Percentiles rank a stretch among this genome's conserved stretches.
phyloP scores from a whole-genome alignment of 2,329 filamentous ascomycete species.

The Ophiocordyceps robertsii region DNA sequence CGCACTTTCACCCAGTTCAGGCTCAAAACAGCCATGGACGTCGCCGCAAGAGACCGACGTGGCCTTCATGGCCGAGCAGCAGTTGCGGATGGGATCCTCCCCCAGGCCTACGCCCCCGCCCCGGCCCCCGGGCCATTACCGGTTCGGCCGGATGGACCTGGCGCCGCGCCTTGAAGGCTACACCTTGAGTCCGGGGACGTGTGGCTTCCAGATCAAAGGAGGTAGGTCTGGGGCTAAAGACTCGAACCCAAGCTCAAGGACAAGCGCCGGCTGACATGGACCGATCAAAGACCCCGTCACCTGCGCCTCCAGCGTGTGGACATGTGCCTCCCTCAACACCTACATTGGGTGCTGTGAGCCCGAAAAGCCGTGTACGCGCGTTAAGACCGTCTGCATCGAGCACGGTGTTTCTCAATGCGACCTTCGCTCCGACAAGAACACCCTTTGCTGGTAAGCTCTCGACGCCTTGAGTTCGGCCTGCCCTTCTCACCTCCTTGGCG shows the following conservation, averaged over 20 bases:
- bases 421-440: conserved; percentile 16
- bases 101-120: conserved; percentile 18
- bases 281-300: too few species aligned
- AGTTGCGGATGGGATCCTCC: conserved; percentile 16
- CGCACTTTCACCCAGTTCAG: conserved; percentile 2
- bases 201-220: conserved; percentile 14
- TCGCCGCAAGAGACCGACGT: conserved; percentile 14
- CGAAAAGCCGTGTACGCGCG: too few species aligned
- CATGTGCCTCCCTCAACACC: too few species aligned
- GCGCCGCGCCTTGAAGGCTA: conserved; percentile 12
- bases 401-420: conserved; percentile 14
- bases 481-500: too few species aligned
- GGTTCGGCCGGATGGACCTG: conserved; percentile 14
- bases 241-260: too few species aligned
- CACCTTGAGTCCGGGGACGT: conserved; percentile 14
- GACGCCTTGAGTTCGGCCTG: too few species aligned
- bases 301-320: too few species aligned
- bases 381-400: conserved; percentile 14
- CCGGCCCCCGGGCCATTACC: conserved; percentile 4
- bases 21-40: conserved; percentile 13
- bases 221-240: conserved; percentile 11
- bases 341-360: too few species aligned
- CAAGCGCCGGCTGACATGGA: conserved; percentile 3
- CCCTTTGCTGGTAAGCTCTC: conserved; percentile 19
- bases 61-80: conserved; percentile 6